Conservation (phyloP, 1,284 basidiomycete genomes). For the Fomitopsis palustris region DNA sequence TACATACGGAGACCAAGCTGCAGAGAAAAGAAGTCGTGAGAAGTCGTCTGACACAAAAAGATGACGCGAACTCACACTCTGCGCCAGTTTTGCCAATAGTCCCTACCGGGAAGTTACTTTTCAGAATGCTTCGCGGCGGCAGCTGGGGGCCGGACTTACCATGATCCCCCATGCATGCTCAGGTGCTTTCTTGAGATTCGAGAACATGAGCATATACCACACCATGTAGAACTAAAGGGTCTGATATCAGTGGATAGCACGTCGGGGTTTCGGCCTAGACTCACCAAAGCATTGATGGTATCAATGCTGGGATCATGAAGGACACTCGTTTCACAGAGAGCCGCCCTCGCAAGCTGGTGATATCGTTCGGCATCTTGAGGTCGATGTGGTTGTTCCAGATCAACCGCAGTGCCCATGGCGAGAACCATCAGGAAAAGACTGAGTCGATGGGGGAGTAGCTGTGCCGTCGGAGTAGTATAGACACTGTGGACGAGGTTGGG, state of each 20-base stretch:
- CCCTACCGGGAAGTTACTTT: slow-evolving; percentile 18
- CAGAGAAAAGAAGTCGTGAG: slow-evolving; percentile 4
- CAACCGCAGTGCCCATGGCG: slow-evolving; percentile 58
- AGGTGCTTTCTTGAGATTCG: slow-evolving; percentile 61
- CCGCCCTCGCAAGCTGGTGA: slow-evolving; percentile 57
- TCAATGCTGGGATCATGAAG: slow-evolving; percentile 64
- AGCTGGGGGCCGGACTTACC: slow-evolving; percentile 36
- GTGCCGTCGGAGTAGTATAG: slow-evolving; percentile 50
- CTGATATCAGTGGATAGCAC: not conserved
- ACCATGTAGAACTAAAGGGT: slow-evolving; percentile 61
- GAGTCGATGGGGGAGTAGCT: slow-evolving; percentile 57
- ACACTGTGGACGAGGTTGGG: slow-evolving; percentile 64
- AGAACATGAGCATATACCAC: slow-evolving; percentile 67
- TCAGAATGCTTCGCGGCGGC: slow-evolving; percentile 28
- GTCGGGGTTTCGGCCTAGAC: slow-evolving; percentile 25
- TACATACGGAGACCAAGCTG: slow-evolving; percentile 59
- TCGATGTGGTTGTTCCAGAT: slow-evolving; percentile 45
- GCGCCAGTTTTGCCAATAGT: slow-evolving; percentile 33
- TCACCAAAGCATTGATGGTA: slow-evolving; percentile 62
- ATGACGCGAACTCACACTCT: slow-evolving; percentile 44
- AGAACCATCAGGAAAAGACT: slow-evolving; percentile 63
- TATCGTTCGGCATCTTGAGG: slow-evolving; percentile 55
- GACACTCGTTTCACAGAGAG: slow-evolving; percentile 56
- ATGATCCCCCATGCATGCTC: slow-evolving; percentile 69
- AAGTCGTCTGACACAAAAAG: not conserved